These are phyloP conservation scores for Penicillium sp. DNA, from an alignment of 2,329 filamentous ascomycete species.

Conservation along the genomic window DNA sequence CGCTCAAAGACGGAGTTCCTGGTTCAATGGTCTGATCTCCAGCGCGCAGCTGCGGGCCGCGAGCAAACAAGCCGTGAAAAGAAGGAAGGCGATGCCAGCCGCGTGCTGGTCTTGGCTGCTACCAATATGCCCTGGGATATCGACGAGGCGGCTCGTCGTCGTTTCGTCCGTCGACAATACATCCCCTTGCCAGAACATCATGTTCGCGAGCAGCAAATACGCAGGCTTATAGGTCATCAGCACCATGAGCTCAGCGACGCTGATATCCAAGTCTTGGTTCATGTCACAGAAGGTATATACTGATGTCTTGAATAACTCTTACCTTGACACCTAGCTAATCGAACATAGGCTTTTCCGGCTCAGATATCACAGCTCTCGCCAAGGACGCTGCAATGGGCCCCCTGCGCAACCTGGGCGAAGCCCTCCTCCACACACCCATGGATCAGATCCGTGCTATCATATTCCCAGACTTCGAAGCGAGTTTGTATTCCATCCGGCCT, in stretches of 20 bases:
- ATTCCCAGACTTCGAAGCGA: constrained; percentile 80
- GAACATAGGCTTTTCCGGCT: constrained; percentile 87
- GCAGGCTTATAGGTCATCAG: constrained; percentile 79
- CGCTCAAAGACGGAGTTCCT: constrained; percentile 97
- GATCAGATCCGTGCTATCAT: constrained; percentile 89
- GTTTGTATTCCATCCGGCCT: constrained; percentile 80
- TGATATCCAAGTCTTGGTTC: constrained; percentile 75
- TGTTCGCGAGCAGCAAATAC: constrained; percentile 77
- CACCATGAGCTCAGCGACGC: constrained; percentile 74
- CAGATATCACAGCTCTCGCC: constrained; percentile 92
- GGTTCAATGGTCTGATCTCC: constrained; percentile 95
- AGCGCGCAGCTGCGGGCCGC: constrained; percentile 84
- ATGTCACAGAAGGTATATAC: constrained; percentile 73
- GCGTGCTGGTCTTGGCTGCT: constrained; percentile 89
- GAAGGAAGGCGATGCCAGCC: constrained; percentile 75
- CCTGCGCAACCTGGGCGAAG: constrained; percentile 84
- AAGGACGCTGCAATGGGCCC: constrained; percentile 99
- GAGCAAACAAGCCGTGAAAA: constrained; percentile 65
- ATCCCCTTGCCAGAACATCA: constrained; percentile 87
- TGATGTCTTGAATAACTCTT: background rate
- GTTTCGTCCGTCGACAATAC: constrained; percentile 93
- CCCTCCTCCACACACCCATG: constrained; percentile 85
- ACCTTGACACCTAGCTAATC: constrained; percentile 6
- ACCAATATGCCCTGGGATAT: constrained; percentile 98
- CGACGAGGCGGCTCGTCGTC: constrained; percentile 85